Evolutionary conservation across 495 filamentous ascomycete genomes (phyloP), one percentile per base, ranked within the genome.

Genomic region (Xylaria nigripes): DNA sequence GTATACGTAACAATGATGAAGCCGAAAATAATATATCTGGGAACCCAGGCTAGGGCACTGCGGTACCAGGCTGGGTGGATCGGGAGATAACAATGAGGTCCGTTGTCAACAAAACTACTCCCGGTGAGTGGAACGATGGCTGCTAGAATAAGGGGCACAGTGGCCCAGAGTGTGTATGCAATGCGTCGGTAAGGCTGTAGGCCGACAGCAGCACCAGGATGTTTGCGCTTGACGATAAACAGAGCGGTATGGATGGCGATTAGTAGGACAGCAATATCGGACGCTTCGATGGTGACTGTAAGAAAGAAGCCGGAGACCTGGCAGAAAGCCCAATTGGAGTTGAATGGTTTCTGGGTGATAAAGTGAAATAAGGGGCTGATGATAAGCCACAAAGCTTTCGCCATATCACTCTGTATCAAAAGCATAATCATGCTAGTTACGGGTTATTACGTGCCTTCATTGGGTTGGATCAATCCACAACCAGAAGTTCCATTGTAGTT

Each of bases 181-280:
- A 66, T 56, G 24, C 75, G 66, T 7, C 85, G 77, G 44, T 85
- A 83, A 23, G 77, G 81, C 67, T 85, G 85, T 18, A 90, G 74
- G 4, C 86, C 86, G 61, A 43, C 23, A 9, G 56, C 54, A 1
- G 74, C 74, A 38, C 62, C 52, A 9, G 66, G 60, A 40, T 59
- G 65, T 15, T 65, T 63, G 4, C 81, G 81, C 19, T 73, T 71
- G 53, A 89, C 81, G 48, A 89, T 81, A 59, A 82, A 86, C 46
- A 87, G 69, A 38, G 78, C 80, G 36, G 83, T 82, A 57, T 90
- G 86, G 45, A 88, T 62, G 22, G 85, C 81, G 57, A 90, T 87
- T 49, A 86, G 71, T 15, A 89, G 72, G 16, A 85, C 79, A 21
- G 85, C 77, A 50, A 85, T 71, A 63, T 90, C 86, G 41, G 84